Evolutionary conservation across 768 basidiomycete genomes (phyloP), one percentile per base, ranked within the genome.

Genomic region (Plicaturopsis crispa): DNA sequence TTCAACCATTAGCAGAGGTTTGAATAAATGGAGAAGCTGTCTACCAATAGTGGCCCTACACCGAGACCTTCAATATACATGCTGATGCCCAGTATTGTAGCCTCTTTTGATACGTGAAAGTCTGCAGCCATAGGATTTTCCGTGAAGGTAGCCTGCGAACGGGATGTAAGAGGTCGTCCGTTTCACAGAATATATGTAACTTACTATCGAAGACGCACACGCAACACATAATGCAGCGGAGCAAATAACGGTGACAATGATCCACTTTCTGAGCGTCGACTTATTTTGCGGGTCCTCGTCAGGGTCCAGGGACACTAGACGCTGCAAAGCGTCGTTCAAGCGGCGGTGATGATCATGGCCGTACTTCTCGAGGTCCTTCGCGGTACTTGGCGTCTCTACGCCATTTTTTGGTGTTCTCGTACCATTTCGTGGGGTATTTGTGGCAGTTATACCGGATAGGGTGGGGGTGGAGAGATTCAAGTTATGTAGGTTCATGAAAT

Each of bases 111-210:
- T n/a, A 28, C 26, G n/a, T 28, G 8, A 28, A 28, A 28, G 8
- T 28, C 26, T 28, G n/a, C n/a, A 28, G 26, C 8, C 8, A 28
- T 28, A 28, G 73, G 78, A 1, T 53, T 48, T 55, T 88, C 84
- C 1, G 86, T 75, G 36, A 76, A 78, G 0, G 74, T 60, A 8
- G 80, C 73, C 80, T 80, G 20, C 8, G n/a, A n/a, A n/a, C n/a
- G 24, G 17, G 42, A 30, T 24, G 28, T 4, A 19, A 35, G n/a
- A 28, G 13, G n/a, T 40, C 24, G 16, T 35, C 10, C 8, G 14
- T 10, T 22, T 18, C 36, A 33, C 22, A 24, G 38, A 5, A 1
- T 5, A 4, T 2, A 19, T 6, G 13, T 39, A 19, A 64, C 75
- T 30, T 38, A 75, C 78, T 52, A 75, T 61, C 1, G 75, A 77